Conservation (phyloP, 805 yeast genomes). For the Candida germanica region DNA sequence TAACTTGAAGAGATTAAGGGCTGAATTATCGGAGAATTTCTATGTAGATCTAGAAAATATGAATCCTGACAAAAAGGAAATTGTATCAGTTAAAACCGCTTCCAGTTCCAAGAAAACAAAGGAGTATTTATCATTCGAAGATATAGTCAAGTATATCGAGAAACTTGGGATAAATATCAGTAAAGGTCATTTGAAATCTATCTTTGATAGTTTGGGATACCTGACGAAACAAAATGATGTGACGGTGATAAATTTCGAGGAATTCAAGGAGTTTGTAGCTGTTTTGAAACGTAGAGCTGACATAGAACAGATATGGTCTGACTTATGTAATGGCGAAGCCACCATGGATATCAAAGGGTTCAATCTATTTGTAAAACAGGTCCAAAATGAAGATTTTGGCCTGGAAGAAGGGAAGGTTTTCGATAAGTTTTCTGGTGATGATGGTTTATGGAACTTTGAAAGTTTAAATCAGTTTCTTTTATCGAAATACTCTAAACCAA, state of each 20-base stretch:
- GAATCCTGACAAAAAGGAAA: slow-evolving; percentile 24
- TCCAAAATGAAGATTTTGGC: slow-evolving; percentile 46
- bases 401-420: slow-evolving; percentile 20
- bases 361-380: slow-evolving; percentile 38
- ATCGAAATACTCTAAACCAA: slow-evolving; percentile 24
- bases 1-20: slow-evolving; percentile 59
- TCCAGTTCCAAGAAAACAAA: slow-evolving; percentile 18
- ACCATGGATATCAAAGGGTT: slow-evolving; percentile 23
- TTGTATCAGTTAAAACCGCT: slow-evolving; percentile 22
- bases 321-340: background rate
- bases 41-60: slow-evolving; percentile 37
- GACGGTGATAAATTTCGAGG: slow-evolving; percentile 55
- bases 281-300: slow-evolving; percentile 66
- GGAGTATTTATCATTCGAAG: slow-evolving; percentile 53
- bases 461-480: slow-evolving; percentile 35
- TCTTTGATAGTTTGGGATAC: slow-evolving; percentile 38
- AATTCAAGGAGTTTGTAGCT: slow-evolving; percentile 73
- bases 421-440: slow-evolving; percentile 20
- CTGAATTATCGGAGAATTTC: slow-evolving; percentile 60
- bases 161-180: slow-evolving; percentile 74
- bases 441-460: slow-evolving; percentile 21
- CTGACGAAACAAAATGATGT: slow-evolving; percentile 30
- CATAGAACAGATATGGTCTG: slow-evolving; percentile 46
- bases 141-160: slow-evolving; percentile 61
- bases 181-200: slow-evolving; percentile 40